phyloP scores from a whole-genome alignment of 805 yeast genomes.

The Yarrowia sp. region DNA sequence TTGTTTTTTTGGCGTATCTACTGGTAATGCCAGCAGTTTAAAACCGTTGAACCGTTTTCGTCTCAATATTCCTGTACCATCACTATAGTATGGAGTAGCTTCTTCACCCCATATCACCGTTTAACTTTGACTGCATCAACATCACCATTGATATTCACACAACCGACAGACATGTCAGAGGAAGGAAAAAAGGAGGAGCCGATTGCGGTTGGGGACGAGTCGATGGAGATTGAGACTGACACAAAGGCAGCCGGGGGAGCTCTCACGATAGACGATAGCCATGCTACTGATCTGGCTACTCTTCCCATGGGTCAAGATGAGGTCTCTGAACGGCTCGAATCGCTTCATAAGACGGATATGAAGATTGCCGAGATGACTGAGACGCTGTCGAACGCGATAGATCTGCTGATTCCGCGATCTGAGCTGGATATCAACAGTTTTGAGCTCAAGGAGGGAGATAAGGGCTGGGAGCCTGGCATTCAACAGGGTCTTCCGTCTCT shows the following conservation, averaged over 20 bases:
- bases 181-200: constrained; percentile 14
- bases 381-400: constrained; percentile 8
- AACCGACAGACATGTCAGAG: neutral
- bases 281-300: constrained; percentile 21
- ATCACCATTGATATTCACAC: constrained; percentile 5
- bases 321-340: constrained; percentile 46
- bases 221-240: constrained; percentile 6
- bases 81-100: no score
- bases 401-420: constrained; percentile 22
- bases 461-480: constrained; percentile 44
- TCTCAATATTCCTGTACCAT: no score
- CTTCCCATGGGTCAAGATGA: constrained; percentile 45
- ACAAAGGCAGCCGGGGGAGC: neutral
- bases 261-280: constrained; percentile 16
- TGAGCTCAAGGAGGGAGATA: constrained; percentile 45
- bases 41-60: no score
- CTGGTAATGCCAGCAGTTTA: no score
- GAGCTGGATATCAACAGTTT: constrained; percentile 42
- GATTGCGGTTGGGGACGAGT: constrained; percentile 19
- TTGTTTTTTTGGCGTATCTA: no score
- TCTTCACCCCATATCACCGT: neutral
- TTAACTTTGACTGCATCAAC: neutral
- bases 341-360: constrained; percentile 47
- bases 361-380: constrained; percentile 37
- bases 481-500: constrained; percentile 43